Base-by-base conservation (phyloP, 2,329 filamentous ascomycete genomes). In the Clonostachys rosea region DNA sequence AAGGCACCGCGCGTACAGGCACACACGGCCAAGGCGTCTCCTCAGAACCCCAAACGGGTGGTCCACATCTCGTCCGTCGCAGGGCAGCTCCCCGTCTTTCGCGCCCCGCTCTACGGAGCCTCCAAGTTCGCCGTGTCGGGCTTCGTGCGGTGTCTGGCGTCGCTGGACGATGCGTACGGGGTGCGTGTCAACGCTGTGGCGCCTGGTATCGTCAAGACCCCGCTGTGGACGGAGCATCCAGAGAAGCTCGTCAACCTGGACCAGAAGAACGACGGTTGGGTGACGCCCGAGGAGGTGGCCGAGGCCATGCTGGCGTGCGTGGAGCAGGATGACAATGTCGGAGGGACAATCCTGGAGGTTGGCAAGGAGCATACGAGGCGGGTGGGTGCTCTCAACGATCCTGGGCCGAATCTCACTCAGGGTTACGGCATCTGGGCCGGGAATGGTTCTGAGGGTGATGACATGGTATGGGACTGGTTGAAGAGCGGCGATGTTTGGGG, bases 131-230 rank as follows among this genome's bases (percentile, higher is more conserved):
- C 57, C 30, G 58, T 73, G 13, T 58, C 57, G 0, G 68, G 67
- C 0, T 70, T 73, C 30, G 67, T 73, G 3, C 59, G 72, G 3
- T 67, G 63, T n/a, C 52, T 76, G 0, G 64, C 60, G 0, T 48
- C 48, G 11, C 52, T 76, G 5, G 66, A 74, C 18, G 45, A 49
- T 1, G 44, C 52, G 1, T 47, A 57, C 3, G 59, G 62, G 0
- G 63, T 76, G 16, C 56, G 69, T 1, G 68, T 76, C 34, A 69
- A 59, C 42, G 71, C 65, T 0, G 68, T 76, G 0, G 70, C 72
- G 0, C 74, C 73, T 0, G 72, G 69, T 0, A 44, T 73, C 2
- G 67, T 75, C 1, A 55, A 59, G 8, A 76, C 74, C 2, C 73
- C 73, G 3, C 49, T 76, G 4, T 74, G 71, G 69, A 66, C 58